Base-by-base conservation (phyloP, 257 asterid species). In the Plantago major region DNA sequence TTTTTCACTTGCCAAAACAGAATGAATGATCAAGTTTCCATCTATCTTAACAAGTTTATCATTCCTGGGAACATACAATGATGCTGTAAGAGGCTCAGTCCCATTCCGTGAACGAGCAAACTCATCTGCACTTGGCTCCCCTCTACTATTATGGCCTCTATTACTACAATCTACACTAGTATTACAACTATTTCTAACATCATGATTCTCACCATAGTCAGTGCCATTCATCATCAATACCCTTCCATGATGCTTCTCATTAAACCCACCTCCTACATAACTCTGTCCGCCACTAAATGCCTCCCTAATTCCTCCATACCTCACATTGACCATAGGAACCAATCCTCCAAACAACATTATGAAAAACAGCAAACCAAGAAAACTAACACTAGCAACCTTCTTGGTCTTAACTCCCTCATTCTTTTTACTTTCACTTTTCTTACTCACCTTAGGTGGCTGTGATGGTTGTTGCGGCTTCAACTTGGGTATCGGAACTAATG, bases 401-500 rank as follows among this genome's bases (percentile, higher is more conserved):
- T 89, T 92, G 43, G 89, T 86, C 63, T 84, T 84, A 22, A 77
- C n/a, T n/a, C n/a, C n/a, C n/a, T n/a, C n/a, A n/a, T n/a, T n/a
- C n/a, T n/a, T n/a, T n/a, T n/a, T 67, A 45, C 78, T 90, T 67
- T 91, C 97, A 3, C 46, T 81, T 78, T 86, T 91, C 84, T 84
- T 92, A 71, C 65, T 81, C 9, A 55, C 48, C 74, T 80, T 92
- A 7, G 82, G 82, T 3, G 88, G 73, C 10, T 83, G 75, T 11
- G 68, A 72, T 52, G 74, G 74, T 53, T 80, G 87, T 58, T 83
- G 95, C 1, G 86, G 80, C 67, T 83, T 92, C 84, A 92, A 72
- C 86, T 86, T 84, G 0, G 99, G 99, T 65, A 91, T 91, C 5
- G 98, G 96, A 55, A 91, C 94, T 79, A 92, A 65, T 3, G 97